A percentile compares a stretch with the other conserved stretches of the same genome.
Evolutionary conservation across 305 asterid genomes (phyloP).

Genomic region (Rubia tinctorum): DNA sequence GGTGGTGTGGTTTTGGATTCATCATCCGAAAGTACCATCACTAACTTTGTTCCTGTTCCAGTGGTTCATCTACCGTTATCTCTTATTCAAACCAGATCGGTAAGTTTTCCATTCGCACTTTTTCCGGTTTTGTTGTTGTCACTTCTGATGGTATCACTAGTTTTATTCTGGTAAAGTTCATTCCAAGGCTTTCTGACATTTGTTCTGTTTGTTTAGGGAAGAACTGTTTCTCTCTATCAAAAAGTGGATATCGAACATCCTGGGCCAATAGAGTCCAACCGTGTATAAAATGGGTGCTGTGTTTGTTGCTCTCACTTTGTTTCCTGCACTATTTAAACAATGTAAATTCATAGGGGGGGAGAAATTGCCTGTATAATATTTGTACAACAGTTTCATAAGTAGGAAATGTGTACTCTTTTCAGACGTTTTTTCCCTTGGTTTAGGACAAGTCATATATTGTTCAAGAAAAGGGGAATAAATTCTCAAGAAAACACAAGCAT

Average conservation of each 20-base stretch:
- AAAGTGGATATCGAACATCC: slow-evolving; percentile 59
- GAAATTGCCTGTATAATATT: not conserved
- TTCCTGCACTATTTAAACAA: not conserved
- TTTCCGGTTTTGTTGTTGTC: not conserved
- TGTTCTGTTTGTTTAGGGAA: slow-evolving; percentile 37
- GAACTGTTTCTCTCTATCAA: slow-evolving; percentile 55
- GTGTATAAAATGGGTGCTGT: not conserved
- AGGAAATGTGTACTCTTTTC: not conserved
- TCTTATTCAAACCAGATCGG: slow-evolving; percentile 83
- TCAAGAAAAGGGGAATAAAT: not conserved
- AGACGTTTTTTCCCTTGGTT: not conserved
- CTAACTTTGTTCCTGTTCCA: slow-evolving; percentile 23
- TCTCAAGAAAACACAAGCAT: not conserved
- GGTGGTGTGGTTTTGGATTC: not conserved
- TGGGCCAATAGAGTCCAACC: slow-evolving; percentile 47
- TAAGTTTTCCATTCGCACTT: slow-evolving; percentile 21
- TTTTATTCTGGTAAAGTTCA: not conserved
- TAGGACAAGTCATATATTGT: not conserved
- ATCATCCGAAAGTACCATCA: not conserved
- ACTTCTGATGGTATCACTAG: not conserved
- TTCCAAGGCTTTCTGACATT: not conserved
- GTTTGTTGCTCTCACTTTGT: not conserved
- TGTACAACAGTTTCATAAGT: not conserved
- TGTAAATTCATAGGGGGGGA: not conserved
- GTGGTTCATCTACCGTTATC: slow-evolving; percentile 85